These are phyloP conservation scores for Mycena haematopus DNA, from an alignment of 768 basidiomycete species.

Conservation along the genomic window DNA sequence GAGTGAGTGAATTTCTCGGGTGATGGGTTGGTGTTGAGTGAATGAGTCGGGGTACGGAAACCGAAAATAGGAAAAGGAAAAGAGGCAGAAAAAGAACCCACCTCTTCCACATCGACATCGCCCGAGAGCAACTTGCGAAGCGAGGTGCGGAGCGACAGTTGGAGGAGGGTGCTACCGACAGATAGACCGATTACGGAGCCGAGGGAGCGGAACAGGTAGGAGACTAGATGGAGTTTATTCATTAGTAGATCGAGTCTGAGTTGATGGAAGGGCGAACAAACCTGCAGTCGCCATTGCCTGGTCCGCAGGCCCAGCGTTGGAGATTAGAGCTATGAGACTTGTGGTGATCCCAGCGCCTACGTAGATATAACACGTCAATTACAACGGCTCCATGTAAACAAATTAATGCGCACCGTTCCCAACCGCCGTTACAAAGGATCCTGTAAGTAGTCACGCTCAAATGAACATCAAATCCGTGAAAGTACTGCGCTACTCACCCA, in stretches of 20 bases:
- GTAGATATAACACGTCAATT: background rate
- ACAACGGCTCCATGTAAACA: too few relatives aligned
- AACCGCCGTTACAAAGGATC: constrained; percentile 26
- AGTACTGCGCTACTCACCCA: constrained; percentile 43
- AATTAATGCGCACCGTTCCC: constrained; percentile 45
- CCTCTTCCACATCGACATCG: constrained; percentile 56
- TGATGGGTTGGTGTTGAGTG: too few relatives aligned
- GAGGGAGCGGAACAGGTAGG: constrained; percentile 70
- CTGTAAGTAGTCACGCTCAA: background rate
- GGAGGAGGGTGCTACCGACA: constrained; percentile 61
- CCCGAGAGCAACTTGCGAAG: constrained; percentile 47
- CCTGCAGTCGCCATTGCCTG: constrained; percentile 73
- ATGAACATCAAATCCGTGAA: background rate
- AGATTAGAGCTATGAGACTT: constrained; percentile 64
- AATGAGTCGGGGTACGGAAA: background rate
- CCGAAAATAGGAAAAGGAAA: background rate
- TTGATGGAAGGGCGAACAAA: constrained; percentile 29
- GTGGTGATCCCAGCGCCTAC: constrained; percentile 60
- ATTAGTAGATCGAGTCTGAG: too few relatives aligned
- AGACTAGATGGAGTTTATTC: constrained; percentile 45
- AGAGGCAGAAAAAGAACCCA: constrained; percentile 32
- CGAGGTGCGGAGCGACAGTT: constrained; percentile 52
- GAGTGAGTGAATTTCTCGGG: too few relatives aligned
- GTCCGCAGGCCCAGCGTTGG: constrained; percentile 65
- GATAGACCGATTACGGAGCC: constrained; percentile 66